A percentile compares a stretch with the other conserved stretches of the same genome.
Evolutionary conservation across 1,139 yeast species (phyloP).

Genomic region (Saccharomyces hybrid): DNA sequence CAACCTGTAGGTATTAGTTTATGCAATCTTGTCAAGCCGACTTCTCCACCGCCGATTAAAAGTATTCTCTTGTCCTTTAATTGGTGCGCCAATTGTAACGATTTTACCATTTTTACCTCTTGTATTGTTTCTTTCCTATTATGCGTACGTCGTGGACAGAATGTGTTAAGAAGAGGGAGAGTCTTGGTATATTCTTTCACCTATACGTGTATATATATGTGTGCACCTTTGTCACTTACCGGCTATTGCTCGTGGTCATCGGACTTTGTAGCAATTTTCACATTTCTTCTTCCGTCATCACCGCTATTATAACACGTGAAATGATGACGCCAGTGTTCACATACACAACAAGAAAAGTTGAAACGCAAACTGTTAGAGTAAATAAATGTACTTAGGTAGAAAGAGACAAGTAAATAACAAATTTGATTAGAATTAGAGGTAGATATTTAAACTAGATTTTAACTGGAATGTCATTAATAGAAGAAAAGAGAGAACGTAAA

Average conservation of each 20-base stretch:
- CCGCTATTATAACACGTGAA: not conserved
- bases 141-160: too few species aligned
- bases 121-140: not conserved
- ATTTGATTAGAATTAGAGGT: not conserved
- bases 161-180: too few species aligned
- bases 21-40: conserved; percentile 26
- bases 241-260: not conserved
- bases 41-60: conserved; percentile 31
- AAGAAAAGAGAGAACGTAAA: not conserved
- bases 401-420: not conserved
- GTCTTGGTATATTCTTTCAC: not conserved
- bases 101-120: conserved; percentile 5
- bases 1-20: conserved; percentile 30
- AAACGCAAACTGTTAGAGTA: not conserved
- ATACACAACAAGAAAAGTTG: not conserved
- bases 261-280: not conserved
- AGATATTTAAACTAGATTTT: not conserved
- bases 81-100: conserved; percentile 29
- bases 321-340: not conserved
- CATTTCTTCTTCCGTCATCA: not conserved
- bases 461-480: not conserved
- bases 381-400: not conserved
- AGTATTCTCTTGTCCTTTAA: conserved; percentile 21
- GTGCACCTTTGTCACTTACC: not conserved
- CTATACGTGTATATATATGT: not conserved